phyloP scores from a whole-genome alignment of 306 rosid species.

The Casuarina cunninghamiana region DNA sequence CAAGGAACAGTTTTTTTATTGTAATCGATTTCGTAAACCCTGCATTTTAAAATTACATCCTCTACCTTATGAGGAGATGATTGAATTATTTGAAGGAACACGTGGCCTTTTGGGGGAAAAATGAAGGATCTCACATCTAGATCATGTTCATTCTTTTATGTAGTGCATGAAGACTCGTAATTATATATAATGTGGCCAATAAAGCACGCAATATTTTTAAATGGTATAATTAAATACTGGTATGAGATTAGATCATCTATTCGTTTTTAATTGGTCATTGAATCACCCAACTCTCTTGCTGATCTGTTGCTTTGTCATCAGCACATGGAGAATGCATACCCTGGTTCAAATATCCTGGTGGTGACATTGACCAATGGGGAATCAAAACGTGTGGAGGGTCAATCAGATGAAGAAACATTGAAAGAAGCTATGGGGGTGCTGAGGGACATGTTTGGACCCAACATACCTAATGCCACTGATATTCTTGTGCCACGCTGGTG shows the following conservation, averaged over 20 bases:
- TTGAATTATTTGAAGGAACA: conserved; percentile 12
- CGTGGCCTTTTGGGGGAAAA: conserved; percentile 21
- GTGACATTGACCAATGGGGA: conserved; percentile 95
- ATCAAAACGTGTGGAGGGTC: conserved; percentile 96
- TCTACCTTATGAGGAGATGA: conserved; percentile 25
- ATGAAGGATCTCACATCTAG: conserved; percentile 27
- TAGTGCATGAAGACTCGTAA: conserved; percentile 27
- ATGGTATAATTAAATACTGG: conserved; percentile 6
- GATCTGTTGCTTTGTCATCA: conserved; percentile 50
- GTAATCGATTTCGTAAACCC: conserved; percentile 21
- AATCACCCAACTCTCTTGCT: conserved; percentile 34
- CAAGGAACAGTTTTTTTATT: conserved; percentile 28
- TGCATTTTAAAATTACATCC: conserved; percentile 19
- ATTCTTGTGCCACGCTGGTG: conserved; percentile 94
- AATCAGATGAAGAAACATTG: conserved; percentile 67
- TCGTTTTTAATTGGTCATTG: conserved; percentile 20
- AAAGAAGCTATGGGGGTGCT: conserved; percentile 89
- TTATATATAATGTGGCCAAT: conserved; percentile 9
- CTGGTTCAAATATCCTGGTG: conserved; percentile 90
- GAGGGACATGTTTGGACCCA: conserved; percentile 78
- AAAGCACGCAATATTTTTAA: conserved; percentile 29
- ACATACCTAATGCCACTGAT: conserved; percentile 73
- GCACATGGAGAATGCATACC: conserved; percentile 98
- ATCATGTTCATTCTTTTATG: conserved; percentile 7
- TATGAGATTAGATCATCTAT: conserved; percentile 32